Percentiles rank a stretch among this genome's conserved stretches.
Evolutionary conservation across 2,329 filamentous ascomycete species (phyloP).

Genomic region (Fusarium bactridioides): DNA sequence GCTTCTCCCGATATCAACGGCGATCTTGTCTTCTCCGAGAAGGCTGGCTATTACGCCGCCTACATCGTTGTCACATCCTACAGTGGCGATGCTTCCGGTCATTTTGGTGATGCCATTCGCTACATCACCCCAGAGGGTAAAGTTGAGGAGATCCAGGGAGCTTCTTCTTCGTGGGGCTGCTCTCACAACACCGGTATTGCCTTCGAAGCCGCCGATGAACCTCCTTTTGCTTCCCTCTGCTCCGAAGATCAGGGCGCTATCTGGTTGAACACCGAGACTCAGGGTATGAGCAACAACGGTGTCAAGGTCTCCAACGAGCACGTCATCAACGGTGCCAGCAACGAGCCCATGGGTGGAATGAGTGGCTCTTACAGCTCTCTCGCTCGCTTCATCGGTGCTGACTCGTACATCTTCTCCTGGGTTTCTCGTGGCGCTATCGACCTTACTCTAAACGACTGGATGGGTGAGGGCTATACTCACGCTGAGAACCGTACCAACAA

Average conservation of each 20-base stretch:
- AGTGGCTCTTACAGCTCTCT: constrained; percentile 67
- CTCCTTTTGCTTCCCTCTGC: constrained; percentile 66
- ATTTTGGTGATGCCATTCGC: constrained; percentile 63
- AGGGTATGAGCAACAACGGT: constrained; percentile 60
- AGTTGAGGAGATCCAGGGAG: constrained; percentile 59
- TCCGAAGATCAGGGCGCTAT: constrained; percentile 70
- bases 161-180: constrained; percentile 66
- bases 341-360: constrained; percentile 70
- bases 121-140: constrained; percentile 59
- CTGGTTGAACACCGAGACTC: constrained; percentile 68
- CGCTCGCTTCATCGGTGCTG: constrained; percentile 59
- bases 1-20: constrained; percentile 68
- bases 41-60: constrained; percentile 64
- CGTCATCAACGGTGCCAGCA: constrained; percentile 64
- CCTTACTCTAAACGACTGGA: constrained; percentile 63
- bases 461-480: constrained; percentile 64
- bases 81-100: constrained; percentile 60
- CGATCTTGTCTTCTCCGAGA: constrained; percentile 66
- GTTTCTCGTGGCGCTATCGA: constrained; percentile 66
- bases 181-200: constrained; percentile 72
- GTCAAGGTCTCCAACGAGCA: constrained; percentile 70
- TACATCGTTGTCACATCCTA: constrained; percentile 70
- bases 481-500: constrained; percentile 61
- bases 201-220: constrained; percentile 65
- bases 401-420: constrained; percentile 68